These are phyloP conservation scores for Candida maesae DNA, from an alignment of 805 yeast genomes.

Conservation along the genomic window DNA sequence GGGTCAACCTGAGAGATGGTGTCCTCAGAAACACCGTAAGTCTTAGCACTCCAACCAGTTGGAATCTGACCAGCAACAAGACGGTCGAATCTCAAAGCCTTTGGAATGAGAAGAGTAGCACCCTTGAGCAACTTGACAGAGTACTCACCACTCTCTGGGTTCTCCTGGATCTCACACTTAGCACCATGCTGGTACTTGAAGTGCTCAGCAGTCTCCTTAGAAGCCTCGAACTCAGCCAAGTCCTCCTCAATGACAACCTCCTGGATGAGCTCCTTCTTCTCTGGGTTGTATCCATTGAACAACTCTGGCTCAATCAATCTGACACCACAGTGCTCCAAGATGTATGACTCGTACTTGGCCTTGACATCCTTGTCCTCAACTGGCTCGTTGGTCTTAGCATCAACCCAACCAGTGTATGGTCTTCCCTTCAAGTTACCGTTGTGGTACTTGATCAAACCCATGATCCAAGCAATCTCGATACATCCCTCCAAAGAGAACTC, in stretches of 20 bases:
- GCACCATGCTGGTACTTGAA: conserved; percentile 94
- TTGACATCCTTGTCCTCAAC: conserved; percentile 94
- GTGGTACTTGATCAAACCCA: conserved; percentile 96
- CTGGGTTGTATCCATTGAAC: conserved; percentile 91
- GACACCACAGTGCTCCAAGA: conserved; percentile 92
- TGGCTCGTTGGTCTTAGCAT: conserved; percentile 86
- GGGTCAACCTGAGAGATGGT: conserved; percentile 94
- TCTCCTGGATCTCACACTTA: conserved; percentile 84
- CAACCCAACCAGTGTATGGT: conserved; percentile 97
- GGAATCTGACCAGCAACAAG: conserved; percentile 83
- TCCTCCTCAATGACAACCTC: conserved; percentile 97
- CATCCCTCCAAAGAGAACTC: conserved; percentile 96
- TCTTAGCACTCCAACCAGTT: conserved; percentile 95
- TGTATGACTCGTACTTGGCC: conserved; percentile 82
- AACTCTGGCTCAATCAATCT: conserved; percentile 95
- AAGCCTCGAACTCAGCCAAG: conserved; percentile 91
- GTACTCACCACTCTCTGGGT: conserved; percentile 87
- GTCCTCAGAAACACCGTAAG: conserved; percentile 94
- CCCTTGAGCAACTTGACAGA: conserved; percentile 90
- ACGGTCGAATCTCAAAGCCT: conserved; percentile 64
- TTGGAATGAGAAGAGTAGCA: conserved; percentile 86
- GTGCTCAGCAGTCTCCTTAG: conserved; percentile 92
- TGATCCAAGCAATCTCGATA: conserved; percentile 99
- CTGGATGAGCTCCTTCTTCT: conserved; percentile 88
- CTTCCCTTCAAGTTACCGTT: conserved; percentile 86